These are phyloP conservation scores for Lipomyces yamanashiensis DNA, from an alignment of 805 yeast genomes.

Conservation along the genomic window DNA sequence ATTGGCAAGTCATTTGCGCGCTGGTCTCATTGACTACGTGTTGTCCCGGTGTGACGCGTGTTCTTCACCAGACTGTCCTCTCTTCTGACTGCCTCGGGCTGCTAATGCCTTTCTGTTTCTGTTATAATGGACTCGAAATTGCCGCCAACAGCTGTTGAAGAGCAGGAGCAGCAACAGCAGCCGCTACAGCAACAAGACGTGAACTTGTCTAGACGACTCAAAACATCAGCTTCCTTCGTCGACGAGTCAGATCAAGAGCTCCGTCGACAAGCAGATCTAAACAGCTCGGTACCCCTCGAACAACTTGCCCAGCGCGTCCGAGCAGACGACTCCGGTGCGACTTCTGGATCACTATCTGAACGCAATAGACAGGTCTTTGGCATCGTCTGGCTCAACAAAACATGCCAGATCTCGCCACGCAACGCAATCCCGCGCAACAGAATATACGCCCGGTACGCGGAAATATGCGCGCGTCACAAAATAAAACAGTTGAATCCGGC, in stretches of 20 bases:
- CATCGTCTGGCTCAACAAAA: constrained; percentile 74
- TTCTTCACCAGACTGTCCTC: too few relatives aligned
- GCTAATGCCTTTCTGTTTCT: too few relatives aligned
- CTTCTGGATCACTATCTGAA: constrained; percentile 40
- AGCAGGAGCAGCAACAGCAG: not conserved
- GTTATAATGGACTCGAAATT: too few relatives aligned
- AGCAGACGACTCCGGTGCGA: constrained; percentile 28
- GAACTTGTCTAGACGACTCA: constrained; percentile 1
- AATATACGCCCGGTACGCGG: constrained; percentile 69
- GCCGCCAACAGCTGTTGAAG: not conserved
- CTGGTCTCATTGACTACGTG: too few relatives aligned
- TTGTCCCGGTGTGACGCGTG: too few relatives aligned
- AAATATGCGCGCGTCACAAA: constrained; percentile 58
- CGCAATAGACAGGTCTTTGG: constrained; percentile 69
- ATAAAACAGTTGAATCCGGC: constrained; percentile 73
- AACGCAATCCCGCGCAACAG: constrained; percentile 68
- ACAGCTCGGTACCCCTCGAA: constrained; percentile 31
- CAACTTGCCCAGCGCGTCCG: constrained; percentile 39
- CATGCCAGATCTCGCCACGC: constrained; percentile 57
- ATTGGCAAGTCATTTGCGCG: too few relatives aligned
- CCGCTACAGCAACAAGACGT: not conserved
- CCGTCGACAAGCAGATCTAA: constrained; percentile 33
- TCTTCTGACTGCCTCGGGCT: too few relatives aligned
- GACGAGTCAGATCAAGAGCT: constrained; percentile 40
- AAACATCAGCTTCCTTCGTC: not conserved